Evolutionary conservation across 129 eudicot genomes (phyloP), one percentile per base, ranked within the genome.

Genomic region (Cynara cardunculus): DNA sequence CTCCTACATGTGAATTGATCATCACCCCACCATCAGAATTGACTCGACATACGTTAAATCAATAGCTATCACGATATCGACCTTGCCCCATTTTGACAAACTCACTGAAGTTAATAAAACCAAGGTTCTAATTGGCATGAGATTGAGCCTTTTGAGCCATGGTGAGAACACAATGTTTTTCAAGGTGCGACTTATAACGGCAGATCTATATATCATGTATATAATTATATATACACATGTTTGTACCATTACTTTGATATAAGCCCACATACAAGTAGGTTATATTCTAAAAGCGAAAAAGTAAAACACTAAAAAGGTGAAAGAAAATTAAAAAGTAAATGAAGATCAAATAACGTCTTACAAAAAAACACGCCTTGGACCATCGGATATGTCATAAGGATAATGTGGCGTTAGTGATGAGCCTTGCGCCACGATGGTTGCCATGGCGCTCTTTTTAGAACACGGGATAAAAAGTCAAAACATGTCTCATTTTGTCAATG

Each of bases 1-100:
- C 19, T 59, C 46, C 31, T 44, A 67, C 66, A 78, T 78, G 81
- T 78, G 74, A 78, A 19, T 66, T 66, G 26, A 78, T 56, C 24
- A 78, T 56, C 24, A 56, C 81, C 81, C 74, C 74, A 78, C 74
- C 11, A 35, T 77, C 34, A 24, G 61, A 62, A 35, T 62, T 24
- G 72, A 75, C 46, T 75, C 13, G 21, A 67, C 79, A 71, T 59
- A 21, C 16, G 22, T 62, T 44, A 76, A 59, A 62, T 76, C 72
- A 61, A 31, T 32, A 62, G 67, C 71, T 21, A 76, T 73, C 71
- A 59, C 13, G 19, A 21, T 28, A 59, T 76, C 32, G 72, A 32
- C 24, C 1, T n/a, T 62, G 13, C 72, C 71, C 13, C 12, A 31
- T 64, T 61, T 22, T 14, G 59, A 28, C 71, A 76, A 21, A 59